Conservation (phyloP, 2,329 filamentous ascomycete genomes). For the Epichloe gansuensis region DNA sequence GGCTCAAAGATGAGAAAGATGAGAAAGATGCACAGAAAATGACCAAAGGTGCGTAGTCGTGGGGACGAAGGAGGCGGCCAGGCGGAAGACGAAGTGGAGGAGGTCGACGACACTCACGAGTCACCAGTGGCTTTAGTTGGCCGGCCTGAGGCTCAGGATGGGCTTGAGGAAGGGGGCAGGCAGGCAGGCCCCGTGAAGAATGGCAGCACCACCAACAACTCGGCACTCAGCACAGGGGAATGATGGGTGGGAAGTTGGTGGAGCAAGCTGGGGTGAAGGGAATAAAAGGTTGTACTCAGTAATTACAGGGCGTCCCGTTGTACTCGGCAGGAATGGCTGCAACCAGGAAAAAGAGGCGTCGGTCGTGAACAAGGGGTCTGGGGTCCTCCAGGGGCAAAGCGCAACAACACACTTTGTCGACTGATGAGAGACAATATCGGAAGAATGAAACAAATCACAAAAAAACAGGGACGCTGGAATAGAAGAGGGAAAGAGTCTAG, state of each 20-base stretch:
- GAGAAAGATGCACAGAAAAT: conserved; percentile 8
- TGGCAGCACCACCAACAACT: background rate
- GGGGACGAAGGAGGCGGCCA: conserved; percentile 8
- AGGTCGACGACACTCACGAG: conserved; percentile 9
- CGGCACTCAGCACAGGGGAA: background rate
- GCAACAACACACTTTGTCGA: no score
- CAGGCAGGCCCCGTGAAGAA: background rate
- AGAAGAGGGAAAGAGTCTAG: no score
- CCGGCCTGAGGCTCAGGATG: conserved; percentile 3
- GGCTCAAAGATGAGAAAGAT: conserved; percentile 14
- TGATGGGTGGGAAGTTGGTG: background rate
- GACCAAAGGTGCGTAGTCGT: conserved; percentile 3
- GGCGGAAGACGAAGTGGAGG: conserved; percentile 4
- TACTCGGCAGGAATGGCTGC: background rate
- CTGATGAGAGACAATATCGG: no score
- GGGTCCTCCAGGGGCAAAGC: no score
- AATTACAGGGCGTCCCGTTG: no score
- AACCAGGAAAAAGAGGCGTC: background rate
- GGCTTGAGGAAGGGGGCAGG: background rate
- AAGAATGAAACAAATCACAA: no score
- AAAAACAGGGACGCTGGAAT: no score
- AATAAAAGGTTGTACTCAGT: background rate
- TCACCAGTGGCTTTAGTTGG: conserved; percentile 1
- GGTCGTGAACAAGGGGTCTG: background rate
- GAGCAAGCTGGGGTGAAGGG: background rate